Conservation (phyloP, 176 grass and related monocot genomes). For the Alopecurus myosuroides region DNA sequence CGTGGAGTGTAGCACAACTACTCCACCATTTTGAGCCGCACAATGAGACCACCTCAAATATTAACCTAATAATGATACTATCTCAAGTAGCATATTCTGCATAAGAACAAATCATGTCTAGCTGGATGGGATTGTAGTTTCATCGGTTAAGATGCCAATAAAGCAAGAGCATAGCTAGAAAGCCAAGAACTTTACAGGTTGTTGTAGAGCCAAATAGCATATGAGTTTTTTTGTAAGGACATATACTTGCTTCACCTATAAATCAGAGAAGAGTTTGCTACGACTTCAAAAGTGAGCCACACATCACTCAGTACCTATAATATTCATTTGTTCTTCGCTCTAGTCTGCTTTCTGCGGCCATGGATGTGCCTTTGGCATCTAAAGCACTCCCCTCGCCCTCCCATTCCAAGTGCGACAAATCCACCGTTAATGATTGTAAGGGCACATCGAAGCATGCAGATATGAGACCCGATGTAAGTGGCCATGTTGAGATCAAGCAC, state of each 20-base stretch:
- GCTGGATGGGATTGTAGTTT: background rate
- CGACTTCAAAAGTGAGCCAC: background rate
- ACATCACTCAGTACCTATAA: background rate
- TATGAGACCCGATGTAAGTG: background rate
- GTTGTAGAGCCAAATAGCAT: background rate
- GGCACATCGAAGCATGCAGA: background rate
- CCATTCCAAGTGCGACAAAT: background rate
- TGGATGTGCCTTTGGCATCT: slow-evolving; percentile 42
- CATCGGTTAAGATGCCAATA: background rate
- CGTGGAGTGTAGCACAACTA: background rate
- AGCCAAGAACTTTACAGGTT: background rate
- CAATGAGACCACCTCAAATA: background rate
- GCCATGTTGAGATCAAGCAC: background rate
- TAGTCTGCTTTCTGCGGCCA: background rate
- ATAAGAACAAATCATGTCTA: background rate
- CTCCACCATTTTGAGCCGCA: background rate
- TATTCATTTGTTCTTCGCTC: background rate
- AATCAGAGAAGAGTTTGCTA: background rate
- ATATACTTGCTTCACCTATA: background rate
- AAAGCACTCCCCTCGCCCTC: slow-evolving; percentile 15
- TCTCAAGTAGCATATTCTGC: background rate
- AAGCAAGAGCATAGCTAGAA: background rate
- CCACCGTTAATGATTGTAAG: background rate
- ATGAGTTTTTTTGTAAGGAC: background rate
- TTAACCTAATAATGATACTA: background rate